These are phyloP conservation scores for Claviceps cyperi DNA, from an alignment of 2,329 filamentous ascomycete species.

Conservation along the genomic window DNA sequence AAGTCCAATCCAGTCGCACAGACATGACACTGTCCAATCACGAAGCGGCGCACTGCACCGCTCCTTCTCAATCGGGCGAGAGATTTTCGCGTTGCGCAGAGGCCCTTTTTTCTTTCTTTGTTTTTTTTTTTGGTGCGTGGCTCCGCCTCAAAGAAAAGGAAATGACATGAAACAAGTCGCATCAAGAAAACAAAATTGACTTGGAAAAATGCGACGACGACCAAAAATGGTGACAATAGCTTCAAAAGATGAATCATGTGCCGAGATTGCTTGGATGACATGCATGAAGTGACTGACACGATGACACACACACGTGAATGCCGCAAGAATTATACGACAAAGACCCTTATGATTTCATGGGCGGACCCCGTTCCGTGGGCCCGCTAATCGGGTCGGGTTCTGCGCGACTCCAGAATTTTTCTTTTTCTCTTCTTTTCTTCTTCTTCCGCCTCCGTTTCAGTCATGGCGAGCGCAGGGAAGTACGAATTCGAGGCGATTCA, in stretches of 20 bases:
- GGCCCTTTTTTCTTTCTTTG: neutral
- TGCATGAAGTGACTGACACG: neutral
- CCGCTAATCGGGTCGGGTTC: slow-evolving; percentile 2
- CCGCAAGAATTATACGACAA: neutral
- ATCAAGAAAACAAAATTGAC: neutral
- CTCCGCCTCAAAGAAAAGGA: neutral
- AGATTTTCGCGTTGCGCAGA: neutral
- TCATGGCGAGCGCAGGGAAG: neutral
- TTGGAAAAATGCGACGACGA: too few relatives aligned
- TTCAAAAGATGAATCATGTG: neutral
- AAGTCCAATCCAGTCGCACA: neutral
- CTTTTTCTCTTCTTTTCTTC: neutral
- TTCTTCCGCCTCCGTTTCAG: neutral
- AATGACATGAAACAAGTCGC: neutral
- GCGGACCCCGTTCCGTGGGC: neutral
- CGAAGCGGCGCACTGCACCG: neutral
- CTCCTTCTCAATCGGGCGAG: neutral
- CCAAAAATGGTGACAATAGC: too few relatives aligned
- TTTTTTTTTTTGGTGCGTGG: too few relatives aligned
- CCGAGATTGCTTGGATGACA: neutral
- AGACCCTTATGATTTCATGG: slow-evolving; percentile 7
- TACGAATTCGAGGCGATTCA: neutral
- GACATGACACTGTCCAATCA: neutral
- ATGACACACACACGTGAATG: neutral
- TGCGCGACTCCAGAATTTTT: slow-evolving; percentile 3